These are phyloP conservation scores for Rhodotorula taiwanensis DNA, from an alignment of 768 basidiomycete species.

Conservation along the genomic window DNA sequence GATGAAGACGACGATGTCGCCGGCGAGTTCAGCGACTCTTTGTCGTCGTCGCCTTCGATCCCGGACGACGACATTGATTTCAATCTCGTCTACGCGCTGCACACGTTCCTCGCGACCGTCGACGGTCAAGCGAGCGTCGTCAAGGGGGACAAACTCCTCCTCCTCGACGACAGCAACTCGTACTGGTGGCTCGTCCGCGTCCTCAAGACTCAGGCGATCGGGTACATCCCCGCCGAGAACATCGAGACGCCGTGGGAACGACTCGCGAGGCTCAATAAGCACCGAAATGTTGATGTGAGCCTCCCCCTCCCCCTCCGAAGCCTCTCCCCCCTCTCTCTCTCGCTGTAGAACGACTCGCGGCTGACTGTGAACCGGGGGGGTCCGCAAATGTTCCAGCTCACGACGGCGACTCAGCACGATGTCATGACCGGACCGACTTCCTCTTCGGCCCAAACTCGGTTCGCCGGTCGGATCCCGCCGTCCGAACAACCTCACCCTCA, in stretches of 20 bases:
- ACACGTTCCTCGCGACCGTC: constrained; percentile 94
- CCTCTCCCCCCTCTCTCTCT: too few relatives aligned
- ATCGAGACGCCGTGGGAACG: constrained; percentile 98
- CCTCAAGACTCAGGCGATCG: constrained; percentile 95
- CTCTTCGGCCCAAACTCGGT: constrained; percentile 29
- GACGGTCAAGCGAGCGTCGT: constrained; percentile 98
- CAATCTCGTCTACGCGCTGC: constrained; percentile 83
- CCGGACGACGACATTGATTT: constrained; percentile 63
- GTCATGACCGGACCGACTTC: constrained; percentile 52
- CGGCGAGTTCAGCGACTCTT: constrained; percentile 35
- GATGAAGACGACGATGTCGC: constrained; percentile 32
- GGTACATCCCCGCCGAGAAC: constrained; percentile 98
- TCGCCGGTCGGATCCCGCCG: constrained; percentile 32
- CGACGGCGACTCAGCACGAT: constrained; percentile 64
- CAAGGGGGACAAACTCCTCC: constrained; percentile 90
- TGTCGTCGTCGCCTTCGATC: constrained; percentile 38
- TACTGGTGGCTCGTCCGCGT: constrained; percentile 99
- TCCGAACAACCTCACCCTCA: constrained; percentile 37
- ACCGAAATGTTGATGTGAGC: constrained; percentile 90
- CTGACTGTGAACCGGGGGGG: too few relatives aligned
- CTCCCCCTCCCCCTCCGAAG: neutral
- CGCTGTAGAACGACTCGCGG: too few relatives aligned
- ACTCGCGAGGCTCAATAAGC: constrained; percentile 89
- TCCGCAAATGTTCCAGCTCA: too few relatives aligned
- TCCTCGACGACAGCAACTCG: constrained; percentile 97